Evolutionary conservation across 139 green algal genomes (phyloP), one percentile per base, ranked within the genome.

Genomic region (Dunaliella sp.): DNA sequence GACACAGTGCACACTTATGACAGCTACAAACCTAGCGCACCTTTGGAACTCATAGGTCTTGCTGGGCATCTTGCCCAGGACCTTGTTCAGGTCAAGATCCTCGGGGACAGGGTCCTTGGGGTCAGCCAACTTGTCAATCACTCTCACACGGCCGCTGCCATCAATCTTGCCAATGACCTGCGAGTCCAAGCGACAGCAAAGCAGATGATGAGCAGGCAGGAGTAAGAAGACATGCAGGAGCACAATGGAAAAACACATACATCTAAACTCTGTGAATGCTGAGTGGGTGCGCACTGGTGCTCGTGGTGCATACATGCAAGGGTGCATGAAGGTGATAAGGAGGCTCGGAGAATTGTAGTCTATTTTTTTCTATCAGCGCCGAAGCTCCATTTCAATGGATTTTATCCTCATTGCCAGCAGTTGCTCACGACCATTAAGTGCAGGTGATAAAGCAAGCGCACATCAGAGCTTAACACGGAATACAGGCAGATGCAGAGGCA

Each of bases 71-170:
- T 98, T 95, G n/a, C 97, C 97, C 48, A 99, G 94, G 74, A 97
- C 97, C 90, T 98, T 96, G 74, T 99, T 96, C 81, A 99, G 93
- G 84, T 99, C 95, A 73, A 99, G 93, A 90, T 99, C 97, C 34
- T 98, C 96, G 16, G 96, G 90, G 21, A 89, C 87, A 3, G 93
- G 94, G 7, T 91, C 84, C 59, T 58, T 93, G 0, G 87, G 85
- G 0, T 88, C 84, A 0, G 94, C 95, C 16, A 92, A 84, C 36
- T 84, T 90, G 91, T 99, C 97, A 77, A 93, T 88, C 36, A 99
- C 89, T n/a, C 89, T 91, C 30, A 99, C 94, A 30, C 94, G 93
- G 21, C 97, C 97, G 36, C 81, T 93, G 89, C 97, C 97, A 87
- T 96, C 94, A 84, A 99, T 98, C 74, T 88, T 87, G 38, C 97